Conservation (phyloP, 2,329 filamentous ascomycete species). For the Aulographum hederae region DNA sequence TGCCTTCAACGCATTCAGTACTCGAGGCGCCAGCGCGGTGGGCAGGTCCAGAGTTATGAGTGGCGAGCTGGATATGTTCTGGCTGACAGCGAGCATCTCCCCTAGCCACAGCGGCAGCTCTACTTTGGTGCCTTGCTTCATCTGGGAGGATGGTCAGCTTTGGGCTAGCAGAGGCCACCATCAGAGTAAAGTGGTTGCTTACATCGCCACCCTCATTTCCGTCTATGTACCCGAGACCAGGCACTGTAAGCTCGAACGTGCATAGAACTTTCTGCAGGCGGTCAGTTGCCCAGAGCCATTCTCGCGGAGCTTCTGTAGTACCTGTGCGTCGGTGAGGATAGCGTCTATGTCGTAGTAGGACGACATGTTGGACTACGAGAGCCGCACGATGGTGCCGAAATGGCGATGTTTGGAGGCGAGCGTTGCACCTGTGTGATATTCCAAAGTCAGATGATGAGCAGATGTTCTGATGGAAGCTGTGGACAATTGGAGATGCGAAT, state of each 20-base stretch:
- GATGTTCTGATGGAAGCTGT: too few species aligned
- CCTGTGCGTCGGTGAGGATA: constrained; percentile 72
- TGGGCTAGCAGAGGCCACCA: background rate
- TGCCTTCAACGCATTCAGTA: constrained; percentile 78
- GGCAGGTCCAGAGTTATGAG: constrained; percentile 64
- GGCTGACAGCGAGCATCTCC: constrained; percentile 66
- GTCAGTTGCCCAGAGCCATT: background rate
- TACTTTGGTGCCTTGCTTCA: constrained; percentile 66
- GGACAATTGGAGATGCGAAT: too few species aligned
- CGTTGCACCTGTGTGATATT: too few species aligned
- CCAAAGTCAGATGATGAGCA: too few species aligned
- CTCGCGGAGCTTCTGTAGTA: constrained; percentile 20
- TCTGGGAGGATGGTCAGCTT: constrained; percentile 23
- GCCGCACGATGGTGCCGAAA: too few species aligned
- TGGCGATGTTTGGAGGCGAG: too few species aligned
- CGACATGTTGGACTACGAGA: constrained; percentile 16
- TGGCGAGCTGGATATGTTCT: background rate
- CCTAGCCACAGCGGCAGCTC: constrained; percentile 85
- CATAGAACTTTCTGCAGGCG: constrained; percentile 72
- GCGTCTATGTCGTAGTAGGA: constrained; percentile 75
- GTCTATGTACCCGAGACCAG: constrained; percentile 75
- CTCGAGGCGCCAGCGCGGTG: constrained; percentile 53
- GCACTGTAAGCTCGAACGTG: constrained; percentile 80
- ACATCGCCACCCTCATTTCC: constrained; percentile 52
- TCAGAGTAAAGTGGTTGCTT: constrained; percentile 13